These are phyloP conservation scores for Chrysoporthe puriensis DNA, from an alignment of 2,329 filamentous ascomycete genomes.

Conservation along the genomic window DNA sequence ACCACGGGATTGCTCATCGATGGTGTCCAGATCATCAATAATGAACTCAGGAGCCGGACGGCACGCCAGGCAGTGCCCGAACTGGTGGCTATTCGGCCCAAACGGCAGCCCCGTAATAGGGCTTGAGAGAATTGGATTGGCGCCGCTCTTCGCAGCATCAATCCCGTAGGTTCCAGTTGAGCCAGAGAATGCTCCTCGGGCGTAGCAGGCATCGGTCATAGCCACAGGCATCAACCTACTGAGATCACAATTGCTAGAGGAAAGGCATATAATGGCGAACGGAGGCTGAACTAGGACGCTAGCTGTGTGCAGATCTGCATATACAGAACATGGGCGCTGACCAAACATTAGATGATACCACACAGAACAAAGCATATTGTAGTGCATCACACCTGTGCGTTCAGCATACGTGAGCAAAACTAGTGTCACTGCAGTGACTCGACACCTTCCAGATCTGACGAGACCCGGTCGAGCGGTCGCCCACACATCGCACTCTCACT, in stretches of 20 bases:
- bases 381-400: not conserved
- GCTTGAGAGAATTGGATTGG: not conserved
- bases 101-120: not conserved
- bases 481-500: not conserved
- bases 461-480: not conserved
- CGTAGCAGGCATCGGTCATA: not conserved
- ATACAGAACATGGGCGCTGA: not conserved
- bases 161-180: not conserved
- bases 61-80: constrained; percentile 14
- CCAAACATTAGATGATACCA: constrained; percentile 16
- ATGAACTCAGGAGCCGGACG: constrained; percentile 36
- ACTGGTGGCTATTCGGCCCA: constrained; percentile 2
- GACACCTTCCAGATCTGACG: not conserved
- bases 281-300: not conserved
- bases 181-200: not conserved
- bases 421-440: not conserved
- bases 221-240: no score
- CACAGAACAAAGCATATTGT: not conserved
- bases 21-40: constrained; percentile 54
- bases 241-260: not conserved
- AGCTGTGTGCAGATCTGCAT: constrained; percentile 6
- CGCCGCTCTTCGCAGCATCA: not conserved
- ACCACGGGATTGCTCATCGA: constrained; percentile 62
- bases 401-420: not conserved
- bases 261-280: not conserved